Percentiles rank a stretch among this genome's conserved stretches.
Conservation (phyloP, 306 rosid genomes). For the Senna tora region DNA sequence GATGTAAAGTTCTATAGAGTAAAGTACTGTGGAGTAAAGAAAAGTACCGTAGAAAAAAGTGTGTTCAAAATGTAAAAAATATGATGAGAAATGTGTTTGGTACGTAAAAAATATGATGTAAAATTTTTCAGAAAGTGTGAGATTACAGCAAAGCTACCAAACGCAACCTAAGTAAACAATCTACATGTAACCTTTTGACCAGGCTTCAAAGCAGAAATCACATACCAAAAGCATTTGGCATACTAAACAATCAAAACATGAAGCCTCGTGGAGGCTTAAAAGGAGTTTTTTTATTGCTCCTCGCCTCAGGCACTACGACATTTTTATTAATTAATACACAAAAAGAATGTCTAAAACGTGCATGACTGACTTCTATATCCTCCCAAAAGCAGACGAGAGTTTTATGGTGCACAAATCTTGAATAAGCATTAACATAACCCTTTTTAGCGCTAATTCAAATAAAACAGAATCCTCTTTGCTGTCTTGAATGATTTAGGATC, state of each 20-base stretch:
- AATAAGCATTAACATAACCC: neutral
- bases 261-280: neutral
- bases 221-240: neutral
- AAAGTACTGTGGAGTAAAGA: too few relatives aligned
- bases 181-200: neutral
- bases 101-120: too few relatives aligned
- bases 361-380: neutral
- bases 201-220: slow-evolving; percentile 3
- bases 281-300: neutral
- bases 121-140: too few relatives aligned
- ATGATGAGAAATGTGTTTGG: too few relatives aligned
- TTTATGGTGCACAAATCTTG: neutral
- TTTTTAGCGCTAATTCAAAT: neutral
- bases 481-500: slow-evolving; percentile 12
- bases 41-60: too few relatives aligned
- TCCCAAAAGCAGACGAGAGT: neutral
- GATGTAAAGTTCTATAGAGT: too few relatives aligned
- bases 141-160: too few relatives aligned
- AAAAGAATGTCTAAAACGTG: neutral
- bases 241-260: neutral
- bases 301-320: slow-evolving; percentile 4
- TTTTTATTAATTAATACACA: neutral
- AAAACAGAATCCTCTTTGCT: neutral
- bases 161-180: neutral
- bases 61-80: too few relatives aligned